These are phyloP conservation scores for Ascochyta viciae-villosae DNA, from an alignment of 2,329 filamentous ascomycete species.

Conservation along the genomic window DNA sequence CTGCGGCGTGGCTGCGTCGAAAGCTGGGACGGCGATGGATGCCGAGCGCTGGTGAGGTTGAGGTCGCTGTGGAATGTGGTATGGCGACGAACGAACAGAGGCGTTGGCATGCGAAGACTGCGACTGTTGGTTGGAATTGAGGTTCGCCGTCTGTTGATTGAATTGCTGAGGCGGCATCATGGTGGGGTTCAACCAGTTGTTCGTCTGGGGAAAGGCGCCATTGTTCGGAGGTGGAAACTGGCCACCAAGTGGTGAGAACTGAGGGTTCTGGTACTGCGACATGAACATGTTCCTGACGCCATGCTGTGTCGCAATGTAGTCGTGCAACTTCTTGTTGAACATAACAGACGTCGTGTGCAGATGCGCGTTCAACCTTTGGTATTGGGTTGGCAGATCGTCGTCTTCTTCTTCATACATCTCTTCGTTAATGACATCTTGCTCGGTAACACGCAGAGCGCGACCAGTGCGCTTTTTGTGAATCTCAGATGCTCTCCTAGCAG, in stretches of 20 bases:
- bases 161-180: conserved; percentile 47
- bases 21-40: conserved; percentile 54
- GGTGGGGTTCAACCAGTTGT: conserved; percentile 39
- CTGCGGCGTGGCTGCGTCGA: conserved; percentile 35
- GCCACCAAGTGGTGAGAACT: conserved; percentile 23
- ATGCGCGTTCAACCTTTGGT: conserved; percentile 68
- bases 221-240: conserved; percentile 33
- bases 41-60: conserved; percentile 52
- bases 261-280: conserved; percentile 36
- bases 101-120: conserved; percentile 29
- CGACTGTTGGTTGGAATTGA: conserved; percentile 22
- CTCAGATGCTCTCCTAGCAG: conserved; percentile 84
- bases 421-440: conserved; percentile 86
- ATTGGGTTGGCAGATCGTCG: conserved; percentile 75
- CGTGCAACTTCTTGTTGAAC: conserved; percentile 68
- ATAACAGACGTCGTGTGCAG: conserved; percentile 66
- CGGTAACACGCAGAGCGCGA: conserved; percentile 79
- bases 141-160: conserved; percentile 35
- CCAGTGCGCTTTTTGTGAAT: conserved; percentile 90
- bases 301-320: conserved; percentile 65
- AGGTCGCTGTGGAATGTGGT: conserved; percentile 52
- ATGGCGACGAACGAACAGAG: conserved; percentile 55
- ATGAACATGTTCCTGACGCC: conserved; percentile 59
- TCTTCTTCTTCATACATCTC: conserved; percentile 98
- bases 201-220: conserved; percentile 24